Evolutionary conservation across 805 yeast genomes (phyloP).

Genomic region (Starmerella floricola): DNA sequence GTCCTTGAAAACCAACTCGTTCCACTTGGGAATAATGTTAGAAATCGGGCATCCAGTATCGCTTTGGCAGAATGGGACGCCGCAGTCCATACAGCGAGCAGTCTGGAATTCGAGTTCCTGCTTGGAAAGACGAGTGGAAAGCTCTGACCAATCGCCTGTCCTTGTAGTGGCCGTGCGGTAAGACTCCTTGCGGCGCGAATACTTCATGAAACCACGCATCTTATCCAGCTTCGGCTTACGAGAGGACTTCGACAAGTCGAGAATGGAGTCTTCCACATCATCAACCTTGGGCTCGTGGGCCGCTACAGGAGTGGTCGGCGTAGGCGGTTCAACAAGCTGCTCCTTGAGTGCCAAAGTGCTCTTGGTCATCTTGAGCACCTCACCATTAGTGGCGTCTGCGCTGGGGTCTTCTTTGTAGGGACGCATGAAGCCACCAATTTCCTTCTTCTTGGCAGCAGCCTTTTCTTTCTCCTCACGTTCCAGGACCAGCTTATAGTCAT

Average conservation of each 20-base stretch:
- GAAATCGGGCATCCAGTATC: constrained; percentile 98
- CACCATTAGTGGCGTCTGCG: constrained; percentile 82
- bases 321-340: constrained; percentile 5
- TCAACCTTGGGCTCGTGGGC: constrained; percentile 65
- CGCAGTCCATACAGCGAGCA: constrained; percentile 99
- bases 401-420: constrained; percentile 67
- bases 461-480: constrained; percentile 58
- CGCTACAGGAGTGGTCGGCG: not conserved
- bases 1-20: constrained; percentile 87
- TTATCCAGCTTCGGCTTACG: constrained; percentile 54
- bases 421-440: constrained; percentile 52
- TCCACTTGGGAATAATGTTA: constrained; percentile 95
- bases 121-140: constrained; percentile 66
- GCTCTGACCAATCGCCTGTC: constrained; percentile 84
- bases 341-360: constrained; percentile 19
- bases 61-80: constrained; percentile 97
- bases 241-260: constrained; percentile 53
- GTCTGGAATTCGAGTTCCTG: constrained; percentile 84
- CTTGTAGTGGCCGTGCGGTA: constrained; percentile 69
- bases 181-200: constrained; percentile 75
- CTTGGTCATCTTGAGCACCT: constrained; percentile 41
- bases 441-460: constrained; percentile 47
- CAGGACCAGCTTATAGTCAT: constrained; percentile 80
- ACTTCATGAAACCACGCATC: constrained; percentile 84
- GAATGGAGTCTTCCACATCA: constrained; percentile 81